These are phyloP conservation scores for Syncephalastrum contaminatum DNA, from an alignment of 371 early-diverging fungal species.

Conservation along the genomic window DNA sequence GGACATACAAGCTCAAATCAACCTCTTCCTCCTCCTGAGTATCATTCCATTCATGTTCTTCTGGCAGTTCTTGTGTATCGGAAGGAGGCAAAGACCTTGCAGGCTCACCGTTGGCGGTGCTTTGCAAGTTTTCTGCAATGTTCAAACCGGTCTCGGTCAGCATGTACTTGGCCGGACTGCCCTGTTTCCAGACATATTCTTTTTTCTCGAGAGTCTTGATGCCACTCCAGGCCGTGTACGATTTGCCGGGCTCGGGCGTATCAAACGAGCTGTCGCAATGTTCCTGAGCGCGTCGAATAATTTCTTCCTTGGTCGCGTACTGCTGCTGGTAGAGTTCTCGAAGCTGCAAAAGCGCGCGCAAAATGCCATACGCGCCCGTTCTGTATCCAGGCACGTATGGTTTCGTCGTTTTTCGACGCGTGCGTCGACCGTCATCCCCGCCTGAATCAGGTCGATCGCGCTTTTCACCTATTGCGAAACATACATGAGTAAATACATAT, in stretches of 20 bases:
- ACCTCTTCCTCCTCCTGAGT: conserved; percentile 3
- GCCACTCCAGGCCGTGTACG: conserved; percentile 77
- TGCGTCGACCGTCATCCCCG: conserved; percentile 8
- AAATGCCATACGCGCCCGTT: conserved; percentile 83
- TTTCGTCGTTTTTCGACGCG: conserved; percentile 17
- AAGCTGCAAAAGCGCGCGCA: conserved; percentile 69
- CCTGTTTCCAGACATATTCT: conserved; percentile 64
- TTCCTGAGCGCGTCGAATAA: conserved; percentile 58
- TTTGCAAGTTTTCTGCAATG: conserved; percentile 55
- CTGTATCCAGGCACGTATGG: conserved; percentile 82
- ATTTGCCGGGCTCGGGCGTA: conserved; percentile 48
- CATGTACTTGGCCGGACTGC: conserved; percentile 61
- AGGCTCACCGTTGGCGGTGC: conserved; percentile 6
- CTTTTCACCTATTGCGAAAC: too few relatives aligned
- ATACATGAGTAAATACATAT: too few relatives aligned
- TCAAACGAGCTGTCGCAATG: conserved; percentile 70
- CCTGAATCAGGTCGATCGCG: too few relatives aligned
- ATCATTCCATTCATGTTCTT: background rate
- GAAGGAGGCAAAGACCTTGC: background rate
- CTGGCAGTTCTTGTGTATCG: background rate
- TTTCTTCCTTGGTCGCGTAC: conserved; percentile 52
- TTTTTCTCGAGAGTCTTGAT: conserved; percentile 73
- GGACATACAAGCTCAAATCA: conserved; percentile 20
- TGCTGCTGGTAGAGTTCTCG: conserved; percentile 19
- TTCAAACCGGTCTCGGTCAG: conserved; percentile 74